Evolutionary conservation across 805 yeast species (phyloP).

Genomic region (Teunomyces aglyptinius): DNA sequence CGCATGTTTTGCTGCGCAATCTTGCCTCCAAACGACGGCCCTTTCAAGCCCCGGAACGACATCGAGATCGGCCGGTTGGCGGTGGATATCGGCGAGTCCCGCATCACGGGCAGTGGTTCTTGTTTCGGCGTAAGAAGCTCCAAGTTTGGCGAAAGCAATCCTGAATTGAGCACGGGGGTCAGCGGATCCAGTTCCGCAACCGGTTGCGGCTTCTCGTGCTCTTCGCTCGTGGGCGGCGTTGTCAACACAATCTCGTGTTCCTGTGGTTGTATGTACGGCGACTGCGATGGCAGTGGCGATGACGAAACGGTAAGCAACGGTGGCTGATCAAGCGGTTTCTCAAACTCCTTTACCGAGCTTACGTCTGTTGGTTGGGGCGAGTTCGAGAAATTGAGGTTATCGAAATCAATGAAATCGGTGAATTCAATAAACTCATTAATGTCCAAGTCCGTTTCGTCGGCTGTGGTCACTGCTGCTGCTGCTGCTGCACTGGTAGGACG

Average conservation of each 20-base stretch:
- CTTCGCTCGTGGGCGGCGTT: constrained; percentile 1
- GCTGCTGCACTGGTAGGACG: neutral
- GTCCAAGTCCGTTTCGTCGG: constrained; percentile 6
- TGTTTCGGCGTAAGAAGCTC: neutral
- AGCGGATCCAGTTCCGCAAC: neutral
- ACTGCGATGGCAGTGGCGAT: constrained; percentile 1
- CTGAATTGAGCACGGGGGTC: neutral
- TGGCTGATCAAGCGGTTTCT: neutral
- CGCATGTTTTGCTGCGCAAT: constrained; percentile 27
- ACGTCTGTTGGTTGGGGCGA: constrained; percentile 16
- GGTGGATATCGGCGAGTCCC: neutral
- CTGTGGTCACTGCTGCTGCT: too few species aligned
- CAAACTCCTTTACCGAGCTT: neutral
- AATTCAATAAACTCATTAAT: constrained; percentile 39
- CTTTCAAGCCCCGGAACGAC: constrained; percentile 63
- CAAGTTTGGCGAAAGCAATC: neutral
- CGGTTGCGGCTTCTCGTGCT: neutral
- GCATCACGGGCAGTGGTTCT: neutral
- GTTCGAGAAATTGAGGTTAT: constrained; percentile 30
- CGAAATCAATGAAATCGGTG: constrained; percentile 40
- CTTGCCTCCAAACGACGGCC: constrained; percentile 51
- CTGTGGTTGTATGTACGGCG: constrained; percentile 2
- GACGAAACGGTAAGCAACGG: neutral
- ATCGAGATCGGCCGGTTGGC: constrained; percentile 41
- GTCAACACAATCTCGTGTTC: neutral